Evolutionary conservation across 257 asterid species (phyloP).

Genomic region (Solanum medicagineum): DNA sequence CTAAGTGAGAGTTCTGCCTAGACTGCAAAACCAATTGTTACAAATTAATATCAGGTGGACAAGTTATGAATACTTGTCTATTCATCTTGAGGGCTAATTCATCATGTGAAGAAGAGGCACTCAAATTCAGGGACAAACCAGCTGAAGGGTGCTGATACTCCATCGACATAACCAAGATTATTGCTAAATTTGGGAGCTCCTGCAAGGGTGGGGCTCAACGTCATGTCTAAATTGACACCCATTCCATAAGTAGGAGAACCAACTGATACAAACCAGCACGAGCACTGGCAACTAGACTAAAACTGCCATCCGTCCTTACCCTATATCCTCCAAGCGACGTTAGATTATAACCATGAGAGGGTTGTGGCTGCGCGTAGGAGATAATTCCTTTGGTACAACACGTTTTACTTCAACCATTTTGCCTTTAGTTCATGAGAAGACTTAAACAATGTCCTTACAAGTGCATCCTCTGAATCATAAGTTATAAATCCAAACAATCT

Average conservation of each 20-base stretch:
- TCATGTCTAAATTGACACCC: conserved; percentile 60
- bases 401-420: conserved; percentile 79
- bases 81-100: too few relatives aligned
- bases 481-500: conserved; percentile 76
- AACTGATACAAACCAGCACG: conserved; percentile 53
- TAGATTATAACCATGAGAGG: conserved; percentile 54
- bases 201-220: conserved; percentile 43
- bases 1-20: too few relatives aligned
- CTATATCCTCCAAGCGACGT: conserved; percentile 50
- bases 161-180: conserved; percentile 35
- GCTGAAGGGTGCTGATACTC: too few relatives aligned
- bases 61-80: too few relatives aligned
- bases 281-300: conserved; percentile 38
- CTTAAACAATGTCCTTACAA: conserved; percentile 56
- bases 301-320: conserved; percentile 56
- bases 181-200: conserved; percentile 44
- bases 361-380: conserved; percentile 53
- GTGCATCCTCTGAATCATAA: conserved; percentile 69
- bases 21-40: too few relatives aligned
- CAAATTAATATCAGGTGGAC: too few relatives aligned
- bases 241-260: conserved; percentile 42
- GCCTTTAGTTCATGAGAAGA: conserved; percentile 72
- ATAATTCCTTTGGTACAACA: conserved; percentile 74
- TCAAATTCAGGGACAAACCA: too few relatives aligned
- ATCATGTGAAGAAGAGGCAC: too few relatives aligned